A percentile compares a stretch with the other conserved stretches of the same genome.
Evolutionary conservation across 192 early-diverging fungal genomes (phyloP).

Genomic region (Anaeromyces robustus): DNA sequence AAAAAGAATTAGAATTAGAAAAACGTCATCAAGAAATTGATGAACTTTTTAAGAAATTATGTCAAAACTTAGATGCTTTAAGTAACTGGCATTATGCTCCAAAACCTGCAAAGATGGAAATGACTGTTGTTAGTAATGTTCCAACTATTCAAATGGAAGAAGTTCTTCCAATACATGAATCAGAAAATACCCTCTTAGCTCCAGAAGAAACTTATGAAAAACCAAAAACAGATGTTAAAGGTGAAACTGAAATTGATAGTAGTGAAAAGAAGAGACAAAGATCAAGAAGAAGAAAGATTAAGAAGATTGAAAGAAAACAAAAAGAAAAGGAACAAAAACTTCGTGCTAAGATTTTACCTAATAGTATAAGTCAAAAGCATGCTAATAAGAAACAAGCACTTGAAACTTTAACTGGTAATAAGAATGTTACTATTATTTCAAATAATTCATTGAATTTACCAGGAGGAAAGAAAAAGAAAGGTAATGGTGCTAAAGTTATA

Average conservation of each 20-base stretch:
- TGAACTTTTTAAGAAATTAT: constrained; percentile 57
- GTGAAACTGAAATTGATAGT: constrained; percentile 59
- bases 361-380: neutral
- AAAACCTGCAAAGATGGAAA: constrained; percentile 53
- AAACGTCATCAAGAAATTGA: constrained; percentile 72
- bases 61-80: constrained; percentile 73
- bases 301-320: constrained; percentile 38
- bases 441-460: neutral
- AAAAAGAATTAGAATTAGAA: constrained; percentile 57
- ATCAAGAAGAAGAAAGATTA: constrained; percentile 45
- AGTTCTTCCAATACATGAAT: constrained; percentile 73
- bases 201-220: constrained; percentile 84
- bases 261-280: constrained; percentile 59
- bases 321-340: constrained; percentile 14
- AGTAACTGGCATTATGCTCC: constrained; percentile 91
- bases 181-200: constrained; percentile 62
- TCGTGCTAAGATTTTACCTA: neutral
- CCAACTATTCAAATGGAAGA: constrained; percentile 91
- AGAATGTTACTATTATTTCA: neutral
- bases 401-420: neutral
- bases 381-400: neutral
- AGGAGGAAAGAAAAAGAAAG: neutral
- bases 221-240: constrained; percentile 52
- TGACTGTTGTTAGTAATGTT: constrained; percentile 57
- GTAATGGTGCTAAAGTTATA: neutral